Evolutionary conservation across 2,329 filamentous ascomycete species (phyloP).

Genomic region (Hymenoscyphus repandus): DNA sequence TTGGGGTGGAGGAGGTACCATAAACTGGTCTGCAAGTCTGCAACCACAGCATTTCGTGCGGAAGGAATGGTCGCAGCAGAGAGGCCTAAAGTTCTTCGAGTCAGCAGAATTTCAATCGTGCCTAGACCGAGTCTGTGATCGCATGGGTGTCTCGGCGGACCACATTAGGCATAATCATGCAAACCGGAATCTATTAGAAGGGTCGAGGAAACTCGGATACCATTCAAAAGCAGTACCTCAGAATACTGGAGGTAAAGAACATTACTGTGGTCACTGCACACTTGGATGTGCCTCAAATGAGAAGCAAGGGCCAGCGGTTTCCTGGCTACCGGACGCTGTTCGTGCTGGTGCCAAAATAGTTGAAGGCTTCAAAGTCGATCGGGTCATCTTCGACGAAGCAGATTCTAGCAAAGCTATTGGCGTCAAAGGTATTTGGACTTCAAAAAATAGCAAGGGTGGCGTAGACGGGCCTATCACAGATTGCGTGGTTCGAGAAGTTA

Average conservation of each 20-base stretch:
- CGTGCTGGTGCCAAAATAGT: slow-evolving; percentile 73
- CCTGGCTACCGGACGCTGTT: slow-evolving; percentile 75
- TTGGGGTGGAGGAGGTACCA: slow-evolving; percentile 81
- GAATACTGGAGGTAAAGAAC: slow-evolving; percentile 68
- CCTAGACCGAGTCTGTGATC: slow-evolving; percentile 71
- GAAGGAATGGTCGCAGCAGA: slow-evolving; percentile 68
- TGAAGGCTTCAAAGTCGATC: slow-evolving; percentile 72
- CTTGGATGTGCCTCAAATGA: slow-evolving; percentile 59
- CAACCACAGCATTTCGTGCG: slow-evolving; percentile 71
- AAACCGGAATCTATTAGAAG: slow-evolving; percentile 70
- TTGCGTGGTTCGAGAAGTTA: slow-evolving; percentile 52
- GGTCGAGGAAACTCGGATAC: slow-evolving; percentile 69
- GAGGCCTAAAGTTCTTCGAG: slow-evolving; percentile 67
- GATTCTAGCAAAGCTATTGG: slow-evolving; percentile 55
- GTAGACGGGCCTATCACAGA: slow-evolving; percentile 45
- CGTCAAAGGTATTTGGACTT: slow-evolving; percentile 69
- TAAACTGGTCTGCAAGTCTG: slow-evolving; percentile 58
- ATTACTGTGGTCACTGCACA: slow-evolving; percentile 66
- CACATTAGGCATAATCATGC: slow-evolving; percentile 66
- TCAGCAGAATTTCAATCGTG: slow-evolving; percentile 70
- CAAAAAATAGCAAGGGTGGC: slow-evolving; percentile 58
- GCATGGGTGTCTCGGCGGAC: slow-evolving; percentile 68
- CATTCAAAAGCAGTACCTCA: slow-evolving; percentile 65
- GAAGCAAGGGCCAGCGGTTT: slow-evolving; percentile 74
- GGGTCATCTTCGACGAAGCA: slow-evolving; percentile 60